These are phyloP conservation scores for Emiliania huxleyi DNA, from an alignment of 78 protist genomes.

Conservation along the genomic window DNA sequence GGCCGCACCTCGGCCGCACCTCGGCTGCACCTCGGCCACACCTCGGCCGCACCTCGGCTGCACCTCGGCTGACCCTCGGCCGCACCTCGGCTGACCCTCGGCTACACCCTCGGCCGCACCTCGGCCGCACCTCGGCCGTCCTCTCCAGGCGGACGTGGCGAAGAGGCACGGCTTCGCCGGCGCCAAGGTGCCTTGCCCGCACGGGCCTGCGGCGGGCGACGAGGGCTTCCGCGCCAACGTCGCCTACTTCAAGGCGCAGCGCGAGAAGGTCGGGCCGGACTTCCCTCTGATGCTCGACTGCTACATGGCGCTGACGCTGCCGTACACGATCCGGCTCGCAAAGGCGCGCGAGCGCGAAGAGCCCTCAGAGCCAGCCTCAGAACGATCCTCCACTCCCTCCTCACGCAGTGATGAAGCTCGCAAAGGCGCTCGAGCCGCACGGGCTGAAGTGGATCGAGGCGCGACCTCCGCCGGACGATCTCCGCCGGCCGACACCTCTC, in stretches of 20 bases:
- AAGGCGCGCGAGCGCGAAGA: too few relatives aligned
- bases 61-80: too few relatives aligned
- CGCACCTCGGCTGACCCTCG: too few relatives aligned
- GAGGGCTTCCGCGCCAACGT: slow-evolving; percentile 32
- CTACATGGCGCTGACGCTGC: slow-evolving; percentile 68
- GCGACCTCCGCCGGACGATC: slow-evolving; percentile 46
- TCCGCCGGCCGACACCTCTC: too few relatives aligned
- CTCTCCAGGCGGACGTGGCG: slow-evolving; percentile 50
- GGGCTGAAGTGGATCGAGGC: slow-evolving; percentile 60
- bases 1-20: too few relatives aligned
- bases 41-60: too few relatives aligned
- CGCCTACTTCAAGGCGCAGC: not conserved
- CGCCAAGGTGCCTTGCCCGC: slow-evolving; percentile 69
- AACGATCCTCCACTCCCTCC: too few relatives aligned
- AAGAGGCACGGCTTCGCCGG: slow-evolving; percentile 52
- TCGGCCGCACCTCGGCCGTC: too few relatives aligned
- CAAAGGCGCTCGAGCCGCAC: not conserved
- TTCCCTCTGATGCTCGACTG: slow-evolving; percentile 61
- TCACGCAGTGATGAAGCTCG: too few relatives aligned
- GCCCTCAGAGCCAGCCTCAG: too few relatives aligned
- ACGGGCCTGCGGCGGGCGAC: slow-evolving; percentile 62
- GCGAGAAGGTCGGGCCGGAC: slow-evolving; percentile 44
- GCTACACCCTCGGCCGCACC: too few relatives aligned
- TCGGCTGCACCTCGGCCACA: too few relatives aligned
- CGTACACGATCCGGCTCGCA: slow-evolving; percentile 50